A percentile compares a stretch with the other conserved stretches of the same genome.
phyloP scores from a whole-genome alignment of 2,329 filamentous ascomycete genomes.

The Neurospora crassa region DNA sequence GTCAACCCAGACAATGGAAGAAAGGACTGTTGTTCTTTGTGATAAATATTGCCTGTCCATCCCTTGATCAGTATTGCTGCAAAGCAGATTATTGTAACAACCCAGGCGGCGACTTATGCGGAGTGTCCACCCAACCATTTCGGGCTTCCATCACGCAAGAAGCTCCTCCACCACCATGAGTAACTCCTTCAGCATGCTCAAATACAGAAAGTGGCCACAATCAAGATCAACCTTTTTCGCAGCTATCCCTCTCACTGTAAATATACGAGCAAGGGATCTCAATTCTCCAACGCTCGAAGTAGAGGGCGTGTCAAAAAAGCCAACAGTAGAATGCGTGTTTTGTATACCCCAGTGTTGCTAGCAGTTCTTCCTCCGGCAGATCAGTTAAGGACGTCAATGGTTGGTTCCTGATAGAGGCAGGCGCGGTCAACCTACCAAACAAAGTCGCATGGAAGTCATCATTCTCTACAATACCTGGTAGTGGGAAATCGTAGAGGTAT shows the following conservation, averaged over 20 bases:
- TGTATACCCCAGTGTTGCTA: neutral
- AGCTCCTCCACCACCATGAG: neutral
- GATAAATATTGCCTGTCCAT: neutral
- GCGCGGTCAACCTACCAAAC: neutral
- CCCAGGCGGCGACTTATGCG: neutral
- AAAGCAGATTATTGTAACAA: neutral
- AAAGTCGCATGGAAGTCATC: neutral
- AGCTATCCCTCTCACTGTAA: neutral
- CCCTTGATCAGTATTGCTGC: neutral
- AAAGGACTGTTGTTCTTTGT: neutral
- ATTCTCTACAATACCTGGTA: neutral
- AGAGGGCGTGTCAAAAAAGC: neutral
- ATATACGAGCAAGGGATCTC: neutral
- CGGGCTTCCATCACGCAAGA: neutral
- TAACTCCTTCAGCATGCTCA: neutral
- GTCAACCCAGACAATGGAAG: neutral
- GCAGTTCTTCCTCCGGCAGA: neutral
- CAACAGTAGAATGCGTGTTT: neutral
- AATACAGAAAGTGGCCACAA: neutral
- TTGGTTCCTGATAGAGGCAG: neutral
- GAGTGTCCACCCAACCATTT: neutral
- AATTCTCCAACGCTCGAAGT: neutral
- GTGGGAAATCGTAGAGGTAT: no score
- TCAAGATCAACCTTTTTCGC: neutral
- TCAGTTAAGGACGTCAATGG: neutral